These are phyloP conservation scores for Artomyces pyxidatus DNA, from an alignment of 768 basidiomycete species.

Conservation along the genomic window DNA sequence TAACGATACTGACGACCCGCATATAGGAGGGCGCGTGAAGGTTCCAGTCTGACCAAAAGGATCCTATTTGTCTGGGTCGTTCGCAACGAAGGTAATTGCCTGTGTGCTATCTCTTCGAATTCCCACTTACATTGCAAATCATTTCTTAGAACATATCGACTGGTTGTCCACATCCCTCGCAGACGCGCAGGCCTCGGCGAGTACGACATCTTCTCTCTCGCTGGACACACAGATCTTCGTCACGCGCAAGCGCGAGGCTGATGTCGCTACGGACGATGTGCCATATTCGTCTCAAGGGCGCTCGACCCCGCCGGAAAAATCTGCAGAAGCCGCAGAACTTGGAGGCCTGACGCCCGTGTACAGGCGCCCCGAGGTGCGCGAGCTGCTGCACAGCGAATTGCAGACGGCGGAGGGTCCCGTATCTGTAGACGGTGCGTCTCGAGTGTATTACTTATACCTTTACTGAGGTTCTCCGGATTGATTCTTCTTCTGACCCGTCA, in stretches of 20 bases:
- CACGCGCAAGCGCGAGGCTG: conserved; percentile 8
- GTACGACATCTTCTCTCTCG: conserved; percentile 14
- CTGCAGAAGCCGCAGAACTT: conserved; percentile 5
- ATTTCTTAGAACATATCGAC: not conserved
- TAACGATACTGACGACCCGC: not conserved
- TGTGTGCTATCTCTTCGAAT: too few relatives aligned
- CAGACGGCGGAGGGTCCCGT: conserved; percentile 18
- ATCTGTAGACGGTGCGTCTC: conserved; percentile 24
- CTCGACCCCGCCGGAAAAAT: conserved; percentile 6
- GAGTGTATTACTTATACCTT: not conserved
- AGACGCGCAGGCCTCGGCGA: conserved; percentile 9
- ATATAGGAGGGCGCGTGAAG: conserved; percentile 1
- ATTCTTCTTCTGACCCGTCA: conserved; percentile 4
- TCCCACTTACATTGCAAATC: too few relatives aligned
- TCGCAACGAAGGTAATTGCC: not conserved
- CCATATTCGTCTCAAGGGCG: not conserved
- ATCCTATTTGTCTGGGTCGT: conserved; percentile 2
- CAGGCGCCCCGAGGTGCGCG: conserved; percentile 21
- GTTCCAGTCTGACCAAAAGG: conserved; percentile 1
- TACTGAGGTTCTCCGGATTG: not conserved
- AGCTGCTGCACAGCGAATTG: conserved; percentile 21
- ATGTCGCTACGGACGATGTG: not conserved
- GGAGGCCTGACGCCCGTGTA: conserved; percentile 5
- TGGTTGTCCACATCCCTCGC: conserved; percentile 15
- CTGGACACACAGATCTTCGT: conserved; percentile 16